Conservation (phyloP, 1,284 basidiomycete species). For the Veloboletus limbatus region DNA sequence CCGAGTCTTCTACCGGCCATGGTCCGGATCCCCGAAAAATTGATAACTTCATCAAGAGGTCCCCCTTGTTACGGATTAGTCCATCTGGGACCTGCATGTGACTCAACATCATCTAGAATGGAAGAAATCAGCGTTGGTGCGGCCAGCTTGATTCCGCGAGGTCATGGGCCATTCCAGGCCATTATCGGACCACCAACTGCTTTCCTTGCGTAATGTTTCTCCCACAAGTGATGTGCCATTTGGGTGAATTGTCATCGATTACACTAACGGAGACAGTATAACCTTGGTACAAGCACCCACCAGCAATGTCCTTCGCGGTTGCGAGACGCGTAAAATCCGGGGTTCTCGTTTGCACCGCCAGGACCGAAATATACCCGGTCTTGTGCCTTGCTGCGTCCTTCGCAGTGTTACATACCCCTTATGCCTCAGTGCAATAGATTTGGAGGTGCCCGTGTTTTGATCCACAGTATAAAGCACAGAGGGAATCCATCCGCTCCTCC, state of each 20-base stretch:
- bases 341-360: slow-evolving; percentile 20
- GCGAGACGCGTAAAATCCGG: slow-evolving; percentile 17
- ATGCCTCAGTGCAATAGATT: slow-evolving; percentile 6
- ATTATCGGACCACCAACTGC: slow-evolving; percentile 5
- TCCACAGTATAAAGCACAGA: slow-evolving; percentile 21
- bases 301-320: slow-evolving; percentile 12
- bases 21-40: slow-evolving; percentile 8
- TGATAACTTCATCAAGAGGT: slow-evolving; percentile 3
- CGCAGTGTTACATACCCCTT: slow-evolving; percentile 10
- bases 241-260: slow-evolving; percentile 5
- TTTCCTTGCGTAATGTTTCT: slow-evolving; percentile 18
- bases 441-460: slow-evolving; percentile 7
- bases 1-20: too few species aligned
- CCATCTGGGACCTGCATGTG: slow-evolving; percentile 14
- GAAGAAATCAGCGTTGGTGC: slow-evolving; percentile 12
- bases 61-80: background rate
- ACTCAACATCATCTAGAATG: slow-evolving; percentile 24
- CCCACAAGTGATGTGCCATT: slow-evolving; percentile 14
- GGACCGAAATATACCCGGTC: slow-evolving; percentile 14
- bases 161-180: slow-evolving; percentile 11
- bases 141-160: slow-evolving; percentile 23
- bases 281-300: slow-evolving; percentile 9
- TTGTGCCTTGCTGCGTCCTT: slow-evolving; percentile 11
- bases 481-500: background rate
- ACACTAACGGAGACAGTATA: slow-evolving; percentile 8